These are phyloP conservation scores for Scheffersomyces ergatensis DNA, from an alignment of 805 yeast species.

Conservation along the genomic window DNA sequence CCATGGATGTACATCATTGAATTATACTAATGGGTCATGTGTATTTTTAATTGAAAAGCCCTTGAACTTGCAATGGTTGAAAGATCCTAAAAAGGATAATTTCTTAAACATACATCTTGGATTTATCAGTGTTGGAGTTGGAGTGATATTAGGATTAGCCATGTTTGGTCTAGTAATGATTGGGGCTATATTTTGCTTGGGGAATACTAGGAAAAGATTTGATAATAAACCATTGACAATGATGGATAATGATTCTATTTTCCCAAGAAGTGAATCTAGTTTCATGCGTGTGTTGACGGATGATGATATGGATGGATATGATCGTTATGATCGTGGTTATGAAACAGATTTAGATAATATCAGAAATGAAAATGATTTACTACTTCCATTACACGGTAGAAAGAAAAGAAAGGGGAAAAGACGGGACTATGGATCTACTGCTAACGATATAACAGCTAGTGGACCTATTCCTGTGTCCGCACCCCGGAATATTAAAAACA, in stretches of 20 bases:
- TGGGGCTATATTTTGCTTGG: conserved; percentile 16
- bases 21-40: conserved; percentile 38
- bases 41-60: conserved; percentile 68
- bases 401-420: conserved; percentile 10
- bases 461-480: neutral
- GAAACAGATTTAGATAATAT: conserved; percentile 42
- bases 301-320: conserved; percentile 20
- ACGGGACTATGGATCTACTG: conserved; percentile 17
- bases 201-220: conserved; percentile 7
- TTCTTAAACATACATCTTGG: conserved; percentile 62
- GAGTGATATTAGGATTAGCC: conserved; percentile 60
- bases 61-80: conserved; percentile 62
- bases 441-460: neutral
- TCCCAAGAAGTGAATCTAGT: conserved; percentile 20
- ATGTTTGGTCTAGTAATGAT: conserved; percentile 24
- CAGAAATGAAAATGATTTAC: conserved; percentile 26
- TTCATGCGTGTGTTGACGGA: conserved; percentile 37
- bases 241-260: conserved; percentile 7
- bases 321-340: conserved; percentile 34
- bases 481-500: conserved; percentile 24
- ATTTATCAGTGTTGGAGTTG: conserved; percentile 64
- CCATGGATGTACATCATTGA: conserved; percentile 53
- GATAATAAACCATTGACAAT: neutral
- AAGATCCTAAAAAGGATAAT: conserved; percentile 33
- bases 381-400: conserved; percentile 22